Percentiles rank a stretch among this genome's conserved stretches.
phyloP scores from a whole-genome alignment of 1,284 basidiomycete species.

The Boletus albobrunnescens region DNA sequence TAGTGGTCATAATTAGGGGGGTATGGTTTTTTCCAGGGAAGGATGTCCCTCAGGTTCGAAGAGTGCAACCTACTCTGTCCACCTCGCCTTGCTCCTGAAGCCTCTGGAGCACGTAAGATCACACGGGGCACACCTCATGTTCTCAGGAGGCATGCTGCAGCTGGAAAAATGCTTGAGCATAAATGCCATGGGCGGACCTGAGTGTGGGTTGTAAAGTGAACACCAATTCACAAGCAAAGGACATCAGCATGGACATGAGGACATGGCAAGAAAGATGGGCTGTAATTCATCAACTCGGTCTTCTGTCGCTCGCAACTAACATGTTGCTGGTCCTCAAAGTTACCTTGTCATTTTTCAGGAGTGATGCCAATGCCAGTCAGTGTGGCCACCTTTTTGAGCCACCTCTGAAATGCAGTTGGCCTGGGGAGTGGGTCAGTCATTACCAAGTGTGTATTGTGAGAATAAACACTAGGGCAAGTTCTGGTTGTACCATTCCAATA shows the following conservation, averaged over 20 bases:
- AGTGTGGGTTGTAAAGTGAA: not conserved
- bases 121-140: slow-evolving; percentile 83
- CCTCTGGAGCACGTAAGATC: slow-evolving; percentile 74
- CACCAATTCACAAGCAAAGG: slow-evolving; percentile 9
- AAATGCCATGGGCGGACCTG: slow-evolving; percentile 83
- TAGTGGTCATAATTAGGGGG: too few relatives aligned
- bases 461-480: slow-evolving; percentile 90
- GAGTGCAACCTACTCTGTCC: too few relatives aligned
- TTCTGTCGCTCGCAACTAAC: slow-evolving; percentile 51
- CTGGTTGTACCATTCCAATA: slow-evolving; percentile 88
- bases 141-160: slow-evolving; percentile 58
- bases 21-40: too few relatives aligned
- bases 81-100: too few relatives aligned
- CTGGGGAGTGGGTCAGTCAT: too few relatives aligned
- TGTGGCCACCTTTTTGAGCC: slow-evolving; percentile 41
- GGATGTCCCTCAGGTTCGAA: too few relatives aligned
- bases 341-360: slow-evolving; percentile 36
- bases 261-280: slow-evolving; percentile 34
- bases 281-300: slow-evolving; percentile 45
- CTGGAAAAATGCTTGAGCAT: slow-evolving; percentile 84
- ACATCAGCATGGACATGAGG: slow-evolving; percentile 9
- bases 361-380: slow-evolving; percentile 43
- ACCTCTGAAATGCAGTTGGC: slow-evolving; percentile 38
- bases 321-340: slow-evolving; percentile 36
- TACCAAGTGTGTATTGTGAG: slow-evolving; percentile 89